Evolutionary conservation across 2,329 filamentous ascomycete species (phyloP).

Genomic region (Monosporascus sp.): DNA sequence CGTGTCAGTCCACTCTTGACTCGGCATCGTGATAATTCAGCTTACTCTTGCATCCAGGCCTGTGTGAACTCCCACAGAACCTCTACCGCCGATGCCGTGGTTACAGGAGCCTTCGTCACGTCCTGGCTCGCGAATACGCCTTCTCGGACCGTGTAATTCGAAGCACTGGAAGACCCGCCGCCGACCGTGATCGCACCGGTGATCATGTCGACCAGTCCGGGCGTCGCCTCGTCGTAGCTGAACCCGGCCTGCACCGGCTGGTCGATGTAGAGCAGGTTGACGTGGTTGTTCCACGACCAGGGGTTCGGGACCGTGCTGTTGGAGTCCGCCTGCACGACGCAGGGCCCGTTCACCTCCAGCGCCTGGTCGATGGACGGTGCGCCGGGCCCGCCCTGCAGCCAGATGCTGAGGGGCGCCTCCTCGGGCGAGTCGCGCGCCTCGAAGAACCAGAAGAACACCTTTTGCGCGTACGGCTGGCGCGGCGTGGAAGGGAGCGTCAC

Average conservation of each 20-base stretch:
- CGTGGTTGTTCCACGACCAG: slow-evolving; percentile 56
- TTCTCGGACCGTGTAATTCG: slow-evolving; percentile 5
- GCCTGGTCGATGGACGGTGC: slow-evolving; percentile 47
- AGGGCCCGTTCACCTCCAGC: slow-evolving; percentile 50
- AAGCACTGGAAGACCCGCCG: neutral
- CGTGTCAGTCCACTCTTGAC: neutral
- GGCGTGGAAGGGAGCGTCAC: slow-evolving; percentile 45
- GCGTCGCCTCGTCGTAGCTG: slow-evolving; percentile 23
- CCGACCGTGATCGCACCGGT: slow-evolving; percentile 4
- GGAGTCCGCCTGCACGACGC: slow-evolving; percentile 45
- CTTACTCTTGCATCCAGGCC: slow-evolving; percentile 46
- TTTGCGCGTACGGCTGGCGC: slow-evolving; percentile 39
- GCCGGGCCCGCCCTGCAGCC: slow-evolving; percentile 57
- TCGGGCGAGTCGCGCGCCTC: slow-evolving; percentile 22
- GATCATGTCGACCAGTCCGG: slow-evolving; percentile 18
- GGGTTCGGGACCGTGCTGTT: slow-evolving; percentile 47
- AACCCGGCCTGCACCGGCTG: slow-evolving; percentile 39
- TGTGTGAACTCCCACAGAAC: slow-evolving; percentile 53
- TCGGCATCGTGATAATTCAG: neutral
- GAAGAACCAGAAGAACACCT: slow-evolving; percentile 39
- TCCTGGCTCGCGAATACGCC: slow-evolving; percentile 45
- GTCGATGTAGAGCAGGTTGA: slow-evolving; percentile 63
- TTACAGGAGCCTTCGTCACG: slow-evolving; percentile 36
- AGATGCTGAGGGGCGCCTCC: slow-evolving; percentile 43
- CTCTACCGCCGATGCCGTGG: slow-evolving; percentile 44